phyloP scores from a whole-genome alignment of 2,329 filamentous ascomycete genomes.

The Dothideomycetes sp. region DNA sequence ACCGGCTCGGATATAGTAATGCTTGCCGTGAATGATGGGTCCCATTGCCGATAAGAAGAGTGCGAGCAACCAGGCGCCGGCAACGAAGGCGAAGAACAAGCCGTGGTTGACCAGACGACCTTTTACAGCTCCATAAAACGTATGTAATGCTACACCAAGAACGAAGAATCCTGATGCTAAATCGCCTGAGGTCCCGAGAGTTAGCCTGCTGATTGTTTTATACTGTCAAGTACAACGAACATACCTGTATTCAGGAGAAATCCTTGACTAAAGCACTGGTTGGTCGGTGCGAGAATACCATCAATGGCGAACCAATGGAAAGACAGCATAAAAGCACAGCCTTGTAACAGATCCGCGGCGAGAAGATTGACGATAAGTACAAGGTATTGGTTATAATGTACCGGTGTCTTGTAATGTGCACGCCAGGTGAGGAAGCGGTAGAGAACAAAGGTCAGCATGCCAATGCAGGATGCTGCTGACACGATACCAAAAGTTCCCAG shows the following conservation, averaged over 20 bases:
- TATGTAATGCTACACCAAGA: constrained; percentile 56
- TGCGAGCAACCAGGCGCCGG: constrained; percentile 49
- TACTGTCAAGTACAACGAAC: constrained; percentile 36
- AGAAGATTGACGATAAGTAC: constrained; percentile 62
- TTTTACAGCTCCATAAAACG: constrained; percentile 53
- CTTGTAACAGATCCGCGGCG: constrained; percentile 58
- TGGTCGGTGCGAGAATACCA: constrained; percentile 44
- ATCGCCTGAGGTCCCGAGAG: not conserved
- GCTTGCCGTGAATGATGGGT: constrained; percentile 33
- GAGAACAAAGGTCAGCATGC: constrained; percentile 24
- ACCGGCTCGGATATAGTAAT: constrained; percentile 54
- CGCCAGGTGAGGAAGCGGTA: constrained; percentile 24
- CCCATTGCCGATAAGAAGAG: constrained; percentile 49
- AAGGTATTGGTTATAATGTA: constrained; percentile 53
- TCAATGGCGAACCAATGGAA: constrained; percentile 48
- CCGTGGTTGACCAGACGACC: constrained; percentile 44
- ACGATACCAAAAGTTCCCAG: constrained; percentile 23
- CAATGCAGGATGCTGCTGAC: constrained; percentile 22
- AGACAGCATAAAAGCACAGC: constrained; percentile 55
- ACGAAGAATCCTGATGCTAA: constrained; percentile 56
- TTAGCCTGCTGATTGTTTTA: too few species aligned
- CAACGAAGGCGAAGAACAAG: constrained; percentile 43
- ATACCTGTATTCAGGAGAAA: constrained; percentile 56
- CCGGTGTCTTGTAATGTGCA: constrained; percentile 23
- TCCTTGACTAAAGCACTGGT: constrained; percentile 56